A percentile compares a stretch with the other conserved stretches of the same genome.
Conservation (phyloP, 2,329 filamentous ascomycete species). For the Arthrobotrys megalospora region DNA sequence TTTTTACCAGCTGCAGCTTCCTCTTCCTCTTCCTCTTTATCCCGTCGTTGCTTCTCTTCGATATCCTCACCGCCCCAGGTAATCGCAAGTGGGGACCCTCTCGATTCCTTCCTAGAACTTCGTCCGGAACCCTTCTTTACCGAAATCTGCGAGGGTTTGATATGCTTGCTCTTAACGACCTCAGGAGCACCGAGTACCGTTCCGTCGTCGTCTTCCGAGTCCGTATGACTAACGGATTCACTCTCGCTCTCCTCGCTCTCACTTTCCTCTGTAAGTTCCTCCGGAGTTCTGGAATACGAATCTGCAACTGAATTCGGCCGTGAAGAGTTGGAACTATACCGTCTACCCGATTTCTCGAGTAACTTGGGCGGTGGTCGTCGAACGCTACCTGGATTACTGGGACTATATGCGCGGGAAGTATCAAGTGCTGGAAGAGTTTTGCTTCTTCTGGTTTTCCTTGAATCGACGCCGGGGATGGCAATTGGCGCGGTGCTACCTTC, state of each 20-base stretch:
- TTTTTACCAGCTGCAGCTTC: constrained; percentile 30
- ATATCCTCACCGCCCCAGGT: constrained; percentile 59
- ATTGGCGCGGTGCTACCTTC: constrained; percentile 56
- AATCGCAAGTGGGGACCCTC: constrained; percentile 58
- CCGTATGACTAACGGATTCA: constrained; percentile 47
- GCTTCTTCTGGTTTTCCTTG: constrained; percentile 33
- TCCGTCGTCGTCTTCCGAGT: constrained; percentile 57
- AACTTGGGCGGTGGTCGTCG: constrained; percentile 41
- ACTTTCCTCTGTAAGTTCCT: constrained; percentile 54
- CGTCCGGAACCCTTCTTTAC: constrained; percentile 58
- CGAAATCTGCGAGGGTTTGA: constrained; percentile 57
- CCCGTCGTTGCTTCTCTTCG: constrained; percentile 47
- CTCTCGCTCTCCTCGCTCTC: constrained; percentile 53
- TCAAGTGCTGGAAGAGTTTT: constrained; percentile 48
- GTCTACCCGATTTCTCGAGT: constrained; percentile 44
- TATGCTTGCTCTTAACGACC: constrained; percentile 28
- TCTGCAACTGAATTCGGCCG: constrained; percentile 52
- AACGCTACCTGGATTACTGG: constrained; percentile 34
- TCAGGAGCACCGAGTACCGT: constrained; percentile 46
- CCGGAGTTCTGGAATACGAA: constrained; percentile 50
- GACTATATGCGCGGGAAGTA: constrained; percentile 39
- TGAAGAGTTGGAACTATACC: constrained; percentile 55
- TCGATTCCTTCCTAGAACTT: constrained; percentile 51
- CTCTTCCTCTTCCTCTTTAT: constrained; percentile 40
- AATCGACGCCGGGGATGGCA: constrained; percentile 47